These are phyloP conservation scores for Penicillium turbatum DNA, from an alignment of 495 filamentous ascomycete species.

Conservation along the genomic window DNA sequence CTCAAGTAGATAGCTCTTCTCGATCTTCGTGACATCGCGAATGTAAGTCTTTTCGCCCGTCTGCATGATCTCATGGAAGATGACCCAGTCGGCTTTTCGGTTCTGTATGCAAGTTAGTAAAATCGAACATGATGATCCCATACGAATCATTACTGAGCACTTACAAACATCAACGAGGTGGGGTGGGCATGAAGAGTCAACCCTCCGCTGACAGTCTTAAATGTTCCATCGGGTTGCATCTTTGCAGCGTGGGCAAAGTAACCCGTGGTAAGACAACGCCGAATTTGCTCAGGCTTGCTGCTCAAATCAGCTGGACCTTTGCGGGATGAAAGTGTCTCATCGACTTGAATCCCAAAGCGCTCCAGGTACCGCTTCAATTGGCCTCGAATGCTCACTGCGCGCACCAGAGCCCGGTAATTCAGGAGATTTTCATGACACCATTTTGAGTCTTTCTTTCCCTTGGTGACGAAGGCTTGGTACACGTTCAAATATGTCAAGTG, in stretches of 20 bases:
- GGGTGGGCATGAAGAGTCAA: slow-evolving; percentile 81
- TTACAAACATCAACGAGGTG: slow-evolving; percentile 85
- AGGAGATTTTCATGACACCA: slow-evolving; percentile 86
- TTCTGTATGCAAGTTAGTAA: slow-evolving; percentile 50
- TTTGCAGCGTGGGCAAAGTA: slow-evolving; percentile 94
- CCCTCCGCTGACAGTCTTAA: slow-evolving; percentile 72
- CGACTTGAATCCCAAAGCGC: slow-evolving; percentile 70
- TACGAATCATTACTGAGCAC: slow-evolving; percentile 21
- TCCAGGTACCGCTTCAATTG: slow-evolving; percentile 87
- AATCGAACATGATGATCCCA: not conserved
- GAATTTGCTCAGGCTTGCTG: slow-evolving; percentile 66
- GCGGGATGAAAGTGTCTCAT: slow-evolving; percentile 50
- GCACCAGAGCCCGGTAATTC: slow-evolving; percentile 76
- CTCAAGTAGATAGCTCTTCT: slow-evolving; percentile 86
- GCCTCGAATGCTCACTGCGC: slow-evolving; percentile 79
- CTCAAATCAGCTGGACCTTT: slow-evolving; percentile 28
- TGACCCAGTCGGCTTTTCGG: slow-evolving; percentile 94
- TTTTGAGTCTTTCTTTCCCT: slow-evolving; percentile 74
- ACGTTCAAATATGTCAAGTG: slow-evolving; percentile 93
- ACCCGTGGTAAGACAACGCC: slow-evolving; percentile 81
- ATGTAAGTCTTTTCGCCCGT: slow-evolving; percentile 88
- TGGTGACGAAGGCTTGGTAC: slow-evolving; percentile 84
- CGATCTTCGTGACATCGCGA: slow-evolving; percentile 84
- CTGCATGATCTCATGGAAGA: slow-evolving; percentile 94
- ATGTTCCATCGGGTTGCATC: slow-evolving; percentile 93